Evolutionary conservation across 2,329 filamentous ascomycete genomes (phyloP), one percentile per base, ranked within the genome.

Genomic region (Colletotrichum eremochloae): DNA sequence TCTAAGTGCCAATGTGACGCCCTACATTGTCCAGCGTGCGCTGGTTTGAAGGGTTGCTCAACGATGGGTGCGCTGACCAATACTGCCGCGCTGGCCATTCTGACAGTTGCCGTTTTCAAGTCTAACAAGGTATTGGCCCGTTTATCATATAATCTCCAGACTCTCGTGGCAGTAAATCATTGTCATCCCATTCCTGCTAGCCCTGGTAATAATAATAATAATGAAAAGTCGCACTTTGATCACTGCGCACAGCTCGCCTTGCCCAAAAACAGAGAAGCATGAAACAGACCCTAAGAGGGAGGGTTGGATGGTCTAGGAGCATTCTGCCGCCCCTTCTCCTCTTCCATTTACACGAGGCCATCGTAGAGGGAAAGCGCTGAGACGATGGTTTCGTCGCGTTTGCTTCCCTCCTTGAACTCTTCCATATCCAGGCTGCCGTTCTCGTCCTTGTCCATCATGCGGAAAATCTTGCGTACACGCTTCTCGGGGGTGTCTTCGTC

Each of bases 401-500:
- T 98, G 86, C 95, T 97, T 77, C 96, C 96, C 85, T 99, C 96
- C 86, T 98, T 98, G 88, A 99, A 99, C 82, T 99, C 96, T 74
- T 95, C 93, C 89, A 98, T 96, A 82, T 98, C 96, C 78, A 99
- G 86, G 80, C 94, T 97, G 77, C 96, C 96, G 81, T 98, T 98
- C 86, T 98, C 96, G 82, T 99, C 96, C 89, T 99, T 99, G 87
- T 99, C 96, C 96, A 99, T 99, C 96, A 98, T 98, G 79, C 93
- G 89, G 88, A 99, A 99, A 83, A 99, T 98, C 88, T 99, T 99
- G 84, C 89, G 91, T 75, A 99, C 96, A 75, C 96, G 93, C 87
- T 99, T 99, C 88, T 98, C 96, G 24, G 96, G 96, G 69, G 96
- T 99, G 84, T 99, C 96, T 86, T 99, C 96, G 84, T 99, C 96